Percentiles rank a stretch among this genome's conserved stretches.
Evolutionary conservation across 23 red algal genomes (phyloP).

Genomic region (Gracilaria caudata): DNA sequence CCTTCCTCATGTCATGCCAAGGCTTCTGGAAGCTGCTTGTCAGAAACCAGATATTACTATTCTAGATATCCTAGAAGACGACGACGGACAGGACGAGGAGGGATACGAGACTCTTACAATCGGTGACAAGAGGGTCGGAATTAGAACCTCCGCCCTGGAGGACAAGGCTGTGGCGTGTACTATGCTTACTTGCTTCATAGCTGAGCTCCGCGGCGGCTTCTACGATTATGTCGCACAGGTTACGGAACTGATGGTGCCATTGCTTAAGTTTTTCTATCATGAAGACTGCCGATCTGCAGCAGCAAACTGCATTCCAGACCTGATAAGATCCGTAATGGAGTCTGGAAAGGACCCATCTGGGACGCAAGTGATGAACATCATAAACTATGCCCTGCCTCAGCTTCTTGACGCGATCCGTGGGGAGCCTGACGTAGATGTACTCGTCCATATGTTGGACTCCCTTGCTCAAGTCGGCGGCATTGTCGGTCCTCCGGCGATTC

Average conservation of each 20-base stretch:
- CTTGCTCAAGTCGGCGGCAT: constrained; percentile 60
- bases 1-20: constrained; percentile 95
- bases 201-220: constrained; percentile 86
- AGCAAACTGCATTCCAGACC: constrained; percentile 85
- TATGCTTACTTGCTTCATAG: constrained; percentile 93
- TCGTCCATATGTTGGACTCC: constrained; percentile 81
- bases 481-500: constrained; percentile 55
- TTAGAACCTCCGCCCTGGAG: constrained; percentile 86
- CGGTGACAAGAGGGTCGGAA: constrained; percentile 94
- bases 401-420: constrained; percentile 75
- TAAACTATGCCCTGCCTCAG: constrained; percentile 75
- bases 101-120: constrained; percentile 85
- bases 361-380: constrained; percentile 57
- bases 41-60: constrained; percentile 95
- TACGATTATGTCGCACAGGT: constrained; percentile 85
- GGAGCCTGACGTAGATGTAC: constrained; percentile 94
- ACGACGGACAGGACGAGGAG: constrained; percentile 79
- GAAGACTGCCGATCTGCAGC: constrained; percentile 88
- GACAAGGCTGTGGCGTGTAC: constrained; percentile 90
- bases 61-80: constrained; percentile 51
- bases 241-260: constrained; percentile 85
- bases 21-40: constrained; percentile 74
- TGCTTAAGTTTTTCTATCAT: constrained; percentile 96
- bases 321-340: constrained; percentile 77
- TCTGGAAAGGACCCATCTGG: constrained; percentile 56